phyloP scores from a whole-genome alignment of 768 basidiomycete species.

The Tephrocybe sp. region DNA sequence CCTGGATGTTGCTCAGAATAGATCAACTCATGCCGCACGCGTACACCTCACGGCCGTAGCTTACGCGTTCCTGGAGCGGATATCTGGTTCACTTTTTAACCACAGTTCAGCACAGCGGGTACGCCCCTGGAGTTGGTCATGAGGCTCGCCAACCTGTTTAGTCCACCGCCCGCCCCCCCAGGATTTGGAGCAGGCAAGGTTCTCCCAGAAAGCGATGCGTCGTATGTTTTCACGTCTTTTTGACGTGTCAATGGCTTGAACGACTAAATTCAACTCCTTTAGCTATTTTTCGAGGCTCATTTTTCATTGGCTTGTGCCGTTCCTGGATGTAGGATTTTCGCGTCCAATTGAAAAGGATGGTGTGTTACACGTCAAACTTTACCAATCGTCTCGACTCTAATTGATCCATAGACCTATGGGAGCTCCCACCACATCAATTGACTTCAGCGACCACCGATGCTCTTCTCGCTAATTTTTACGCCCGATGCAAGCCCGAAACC shows the following conservation, averaged over 20 bases:
- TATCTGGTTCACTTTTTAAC: neutral
- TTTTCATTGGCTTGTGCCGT: constrained; percentile 54
- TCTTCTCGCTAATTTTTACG: constrained; percentile 48
- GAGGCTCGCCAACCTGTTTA: constrained; percentile 36
- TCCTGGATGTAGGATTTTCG: constrained; percentile 58
- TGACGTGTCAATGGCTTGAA: neutral
- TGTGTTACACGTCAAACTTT: constrained; percentile 17
- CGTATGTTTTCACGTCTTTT: constrained; percentile 25
- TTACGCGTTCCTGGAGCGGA: neutral
- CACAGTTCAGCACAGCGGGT: neutral
- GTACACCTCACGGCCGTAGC: too few species aligned
- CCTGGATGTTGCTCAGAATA: too few species aligned
- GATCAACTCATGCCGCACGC: too few species aligned
- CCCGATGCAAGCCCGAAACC: constrained; percentile 49
- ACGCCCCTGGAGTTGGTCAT: constrained; percentile 7
- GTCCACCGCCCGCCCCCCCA: constrained; percentile 47
- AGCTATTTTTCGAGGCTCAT: constrained; percentile 47
- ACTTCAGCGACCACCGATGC: constrained; percentile 39
- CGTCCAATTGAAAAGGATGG: constrained; percentile 59
- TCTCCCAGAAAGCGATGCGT: constrained; percentile 41
- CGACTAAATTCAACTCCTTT: neutral
- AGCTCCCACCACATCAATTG: constrained; percentile 38
- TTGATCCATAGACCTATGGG: constrained; percentile 49
- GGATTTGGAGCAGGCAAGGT: constrained; percentile 45
- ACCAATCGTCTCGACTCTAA: neutral